phyloP scores from a whole-genome alignment of 2,329 filamentous ascomycete species.

The Cylindrodendrum hubeiense region DNA sequence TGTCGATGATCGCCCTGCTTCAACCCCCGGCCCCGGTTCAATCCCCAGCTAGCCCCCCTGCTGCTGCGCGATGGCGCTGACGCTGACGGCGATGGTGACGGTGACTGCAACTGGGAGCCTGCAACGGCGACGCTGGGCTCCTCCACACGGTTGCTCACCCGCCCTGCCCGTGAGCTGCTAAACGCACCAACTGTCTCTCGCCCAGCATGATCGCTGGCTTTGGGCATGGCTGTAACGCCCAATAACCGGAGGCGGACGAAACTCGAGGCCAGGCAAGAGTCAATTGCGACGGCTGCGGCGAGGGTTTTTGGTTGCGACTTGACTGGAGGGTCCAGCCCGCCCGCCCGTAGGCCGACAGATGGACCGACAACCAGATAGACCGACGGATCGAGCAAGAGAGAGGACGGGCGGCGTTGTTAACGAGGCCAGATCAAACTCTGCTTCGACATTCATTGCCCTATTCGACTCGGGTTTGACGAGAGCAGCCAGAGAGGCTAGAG shows the following conservation, averaged over 20 bases:
- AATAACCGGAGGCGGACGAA: neutral
- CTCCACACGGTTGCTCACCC: constrained; percentile 15
- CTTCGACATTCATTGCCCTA: constrained; percentile 30
- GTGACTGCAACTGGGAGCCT: constrained; percentile 33
- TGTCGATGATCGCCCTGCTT: constrained; percentile 47
- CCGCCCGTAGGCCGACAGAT: constrained; percentile 19
- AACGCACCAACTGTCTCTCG: neutral
- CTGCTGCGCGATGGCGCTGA: constrained; percentile 23
- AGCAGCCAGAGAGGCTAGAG: constrained; percentile 15
- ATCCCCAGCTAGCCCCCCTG: constrained; percentile 17
- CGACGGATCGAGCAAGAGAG: constrained; percentile 24
- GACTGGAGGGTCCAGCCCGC: neutral
- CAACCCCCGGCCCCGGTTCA: constrained; percentile 33
- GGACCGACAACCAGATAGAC: constrained; percentile 25
- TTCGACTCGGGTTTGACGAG: constrained; percentile 31
- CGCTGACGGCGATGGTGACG: constrained; percentile 35
- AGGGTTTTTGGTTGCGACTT: neutral
- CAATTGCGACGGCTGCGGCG: constrained; percentile 7
- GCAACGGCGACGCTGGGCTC: constrained; percentile 24
- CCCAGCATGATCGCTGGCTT: neutral
- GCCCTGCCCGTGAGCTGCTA: constrained; percentile 8
- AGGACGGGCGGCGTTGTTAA: constrained; percentile 26
- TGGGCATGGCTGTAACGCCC: neutral
- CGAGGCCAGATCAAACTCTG: constrained; percentile 35
- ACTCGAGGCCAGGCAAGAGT: constrained; percentile 22